Base-by-base conservation (phyloP, 2,329 filamentous ascomycete genomes). In the Botryotinia globosa region DNA sequence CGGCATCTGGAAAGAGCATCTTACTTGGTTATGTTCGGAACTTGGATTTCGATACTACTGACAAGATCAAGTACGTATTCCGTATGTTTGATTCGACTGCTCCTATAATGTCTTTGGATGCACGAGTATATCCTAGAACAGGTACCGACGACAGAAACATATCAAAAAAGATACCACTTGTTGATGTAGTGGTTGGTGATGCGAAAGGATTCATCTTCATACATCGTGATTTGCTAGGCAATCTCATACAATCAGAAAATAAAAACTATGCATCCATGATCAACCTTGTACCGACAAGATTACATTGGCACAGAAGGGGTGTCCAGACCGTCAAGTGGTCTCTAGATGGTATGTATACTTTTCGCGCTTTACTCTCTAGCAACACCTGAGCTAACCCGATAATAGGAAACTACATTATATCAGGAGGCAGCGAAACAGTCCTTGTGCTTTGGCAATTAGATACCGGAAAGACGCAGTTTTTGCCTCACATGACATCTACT, bases 381-480 rank as follows among this genome's bases (percentile, higher is more conserved):
- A 22, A 34, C 20, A 18, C 48, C 39, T 56, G 58, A 22, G 14
- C 16, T 20, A 39, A 39, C 74, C 75, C 76, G 84, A 84, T 74
- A 84, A 22, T 77, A 96, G 93, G 93, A 68, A 94, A 97, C 80
- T 99, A 99, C 81, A 83, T 99, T 73, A 91, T 99, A 69, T 98
- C 96, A 72, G 96, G 96, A 79, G 96, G 96, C 45, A 89, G 90
- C 34, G 96, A 99, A 82, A 94, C 94, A 12, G 92, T 94, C 32
- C 85, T 99, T 59, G 93, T 97, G 14, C 85, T 98, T 45, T 98
- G 94, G 94, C 96, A 99, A 82, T 85, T 98, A 73, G 93, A 97
- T 77, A 98, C 95, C 0, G 90, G 90, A 75, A 91, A 91, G 80
- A 90, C 89, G 78, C 92, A 96, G 79, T 93, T 91, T 79, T 84